These are phyloP conservation scores for Zymoseptoria pseudotritici DNA, from an alignment of 2,329 filamentous ascomycete species.

Conservation along the genomic window DNA sequence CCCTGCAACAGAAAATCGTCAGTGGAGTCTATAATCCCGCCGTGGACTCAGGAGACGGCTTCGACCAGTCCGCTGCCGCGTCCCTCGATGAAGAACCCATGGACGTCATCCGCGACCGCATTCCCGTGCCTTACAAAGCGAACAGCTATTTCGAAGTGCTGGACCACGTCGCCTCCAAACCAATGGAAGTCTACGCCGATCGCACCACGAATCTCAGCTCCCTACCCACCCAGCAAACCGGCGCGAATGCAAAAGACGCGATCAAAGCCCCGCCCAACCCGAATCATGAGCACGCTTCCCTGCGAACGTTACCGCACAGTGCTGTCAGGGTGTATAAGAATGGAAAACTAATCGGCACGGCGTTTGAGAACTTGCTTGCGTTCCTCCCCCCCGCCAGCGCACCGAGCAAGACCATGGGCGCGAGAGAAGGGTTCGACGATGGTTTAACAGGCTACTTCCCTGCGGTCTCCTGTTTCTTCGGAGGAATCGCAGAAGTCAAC, in stretches of 20 bases:
- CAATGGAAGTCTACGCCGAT: constrained; percentile 62
- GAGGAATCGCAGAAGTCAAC: constrained; percentile 85
- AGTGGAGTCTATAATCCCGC: constrained; percentile 81
- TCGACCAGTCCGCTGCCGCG: constrained; percentile 32
- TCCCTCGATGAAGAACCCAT: constrained; percentile 43
- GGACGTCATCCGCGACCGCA: constrained; percentile 89
- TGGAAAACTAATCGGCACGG: constrained; percentile 73
- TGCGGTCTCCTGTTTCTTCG: constrained; percentile 83
- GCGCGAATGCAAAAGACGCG: constrained; percentile 35
- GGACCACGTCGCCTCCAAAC: constrained; percentile 79
- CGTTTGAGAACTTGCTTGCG: constrained; percentile 79
- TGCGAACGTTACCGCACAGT: constrained; percentile 80
- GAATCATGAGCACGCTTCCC: constrained; percentile 63
- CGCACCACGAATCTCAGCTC: constrained; percentile 48
- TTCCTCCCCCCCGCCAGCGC: constrained; percentile 87
- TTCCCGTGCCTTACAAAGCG: constrained; percentile 88
- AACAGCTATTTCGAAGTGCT: constrained; percentile 92
- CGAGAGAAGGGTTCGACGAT: constrained; percentile 82
- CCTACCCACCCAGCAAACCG: constrained; percentile 47
- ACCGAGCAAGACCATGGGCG: constrained; percentile 60
- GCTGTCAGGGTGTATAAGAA: constrained; percentile 91
- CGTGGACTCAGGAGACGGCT: constrained; percentile 58
- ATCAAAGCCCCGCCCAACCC: constrained; percentile 57
- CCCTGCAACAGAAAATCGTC: constrained; percentile 80
- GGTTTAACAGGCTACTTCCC: constrained; percentile 95